These are phyloP conservation scores for Scenedesmus sp. DNA, from an alignment of 163 green algal species.

Conservation along the genomic window DNA sequence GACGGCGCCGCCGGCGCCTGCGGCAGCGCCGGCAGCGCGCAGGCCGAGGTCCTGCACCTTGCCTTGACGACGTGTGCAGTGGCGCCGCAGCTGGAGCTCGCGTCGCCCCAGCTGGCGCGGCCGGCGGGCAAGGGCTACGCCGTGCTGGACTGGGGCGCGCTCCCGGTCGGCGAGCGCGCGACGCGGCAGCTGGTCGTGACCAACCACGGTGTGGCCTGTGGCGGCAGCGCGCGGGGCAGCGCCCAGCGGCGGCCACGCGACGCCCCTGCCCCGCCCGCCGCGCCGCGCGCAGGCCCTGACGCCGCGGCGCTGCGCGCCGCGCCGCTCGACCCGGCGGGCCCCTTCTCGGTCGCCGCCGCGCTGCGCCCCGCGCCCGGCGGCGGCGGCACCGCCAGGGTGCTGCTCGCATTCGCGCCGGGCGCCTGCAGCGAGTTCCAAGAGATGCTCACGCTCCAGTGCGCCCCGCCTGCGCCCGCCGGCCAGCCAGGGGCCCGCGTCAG, in stretches of 20 bases:
- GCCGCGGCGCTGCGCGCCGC: conserved; percentile 29
- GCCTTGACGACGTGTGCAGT: conserved; percentile 58
- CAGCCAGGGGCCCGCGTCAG: neutral
- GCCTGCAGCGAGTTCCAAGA: conserved; percentile 16
- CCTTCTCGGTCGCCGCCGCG: conserved; percentile 58
- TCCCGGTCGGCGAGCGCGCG: conserved; percentile 64
- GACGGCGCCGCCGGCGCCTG: neutral
- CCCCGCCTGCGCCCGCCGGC: neutral
- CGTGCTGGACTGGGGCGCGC: conserved; percentile 62
- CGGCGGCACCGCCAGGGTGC: conserved; percentile 32
- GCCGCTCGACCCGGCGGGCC: conserved; percentile 42
- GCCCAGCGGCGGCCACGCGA: neutral
- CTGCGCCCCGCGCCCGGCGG: conserved; percentile 36
- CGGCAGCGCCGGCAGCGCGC: conserved; percentile 3
- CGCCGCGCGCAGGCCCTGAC: conserved; percentile 28
- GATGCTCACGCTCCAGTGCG: conserved; percentile 49
- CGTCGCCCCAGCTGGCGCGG: conserved; percentile 44
- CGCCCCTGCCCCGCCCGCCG: too few relatives aligned
- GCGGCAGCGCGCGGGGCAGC: neutral
- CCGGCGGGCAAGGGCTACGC: conserved; percentile 46
- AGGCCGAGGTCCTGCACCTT: conserved; percentile 51
- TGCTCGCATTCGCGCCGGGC: conserved; percentile 56
- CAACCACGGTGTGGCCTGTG: conserved; percentile 50
- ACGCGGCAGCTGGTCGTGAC: conserved; percentile 48
- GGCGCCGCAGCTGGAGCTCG: conserved; percentile 36